Evolutionary conservation across 139 green algal species (phyloP), one percentile per base, ranked within the genome.

Genomic region (Micractinium sp.): DNA sequence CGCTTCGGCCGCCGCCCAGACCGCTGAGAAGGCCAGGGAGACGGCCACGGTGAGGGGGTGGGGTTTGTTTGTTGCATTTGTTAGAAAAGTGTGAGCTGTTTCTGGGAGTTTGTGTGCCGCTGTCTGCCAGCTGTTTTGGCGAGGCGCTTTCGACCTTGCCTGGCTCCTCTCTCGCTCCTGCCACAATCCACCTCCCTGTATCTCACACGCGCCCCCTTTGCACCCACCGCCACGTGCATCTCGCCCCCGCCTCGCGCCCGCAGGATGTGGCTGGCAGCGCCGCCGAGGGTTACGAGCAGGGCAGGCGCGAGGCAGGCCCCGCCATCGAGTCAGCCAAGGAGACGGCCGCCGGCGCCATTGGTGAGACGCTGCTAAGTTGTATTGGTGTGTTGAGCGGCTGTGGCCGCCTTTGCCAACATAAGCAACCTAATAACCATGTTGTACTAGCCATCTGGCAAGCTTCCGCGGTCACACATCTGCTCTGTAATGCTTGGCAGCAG

Each of bases 221-320:
- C 74, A 41, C 29, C 74, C 36, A 18, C 36, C 29, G 14, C 20
- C 22, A 47, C 31, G 74, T 18, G 14, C 36, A 20, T 82, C 53
- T n/a, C 14, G 63, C 63, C 16, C 63, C 7, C 63, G 23, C 16
- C 63, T 29, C n/a, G n/a, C n/a, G 22, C 4, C 63, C 63, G 61
- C 82, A 87, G 63, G 38, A 36, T 39, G 31, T 67, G 25, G n/a
- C 76, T 35, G 83, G 39, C 7, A 63, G 67, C 18, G 83, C 83
- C 41, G 16, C 83, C 27, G 20, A 67, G 29, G 83, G 83, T 38
- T 80, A 69, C 31, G 66, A 87, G 38, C 67, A 87, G 67, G 83
- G 83, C 29, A 66, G 47, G 38, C 36, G 83, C 67, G 83, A 87
- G 67, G 83, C 83, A 0, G 83, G 83, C 7, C 83, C 83, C 0